Conservation (phyloP, 2,329 filamentous ascomycete genomes). For the Colletotrichum lentis region DNA sequence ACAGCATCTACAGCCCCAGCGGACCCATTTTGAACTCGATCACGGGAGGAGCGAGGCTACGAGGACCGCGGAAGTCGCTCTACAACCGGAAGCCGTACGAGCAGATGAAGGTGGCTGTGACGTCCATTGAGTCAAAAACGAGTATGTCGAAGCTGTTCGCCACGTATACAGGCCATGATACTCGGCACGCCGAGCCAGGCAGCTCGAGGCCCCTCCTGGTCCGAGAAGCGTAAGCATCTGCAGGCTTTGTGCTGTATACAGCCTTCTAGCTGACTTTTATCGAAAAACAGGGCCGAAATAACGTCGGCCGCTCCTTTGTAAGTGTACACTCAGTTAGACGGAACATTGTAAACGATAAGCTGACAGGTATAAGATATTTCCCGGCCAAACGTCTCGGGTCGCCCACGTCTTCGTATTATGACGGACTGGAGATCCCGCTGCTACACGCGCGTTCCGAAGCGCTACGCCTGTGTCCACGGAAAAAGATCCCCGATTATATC, state of each 20-base stretch:
- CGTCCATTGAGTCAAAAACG: slow-evolving; percentile 2
- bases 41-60: not conserved
- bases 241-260: not conserved
- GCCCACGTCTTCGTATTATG: not conserved
- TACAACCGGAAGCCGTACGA: slow-evolving; percentile 2
- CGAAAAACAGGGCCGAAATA: slow-evolving; percentile 5
- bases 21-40: not conserved
- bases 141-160: slow-evolving; percentile 8
- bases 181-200: not conserved
- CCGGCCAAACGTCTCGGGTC: not conserved
- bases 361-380: slow-evolving; percentile 1
- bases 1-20: slow-evolving; percentile 10
- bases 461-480: not conserved
- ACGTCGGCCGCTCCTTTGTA: slow-evolving; percentile 1
- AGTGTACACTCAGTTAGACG: not conserved
- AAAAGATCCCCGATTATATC: slow-evolving; percentile 4
- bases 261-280: not conserved
- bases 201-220: not conserved
- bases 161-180: not conserved
- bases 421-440: slow-evolving; percentile 6
- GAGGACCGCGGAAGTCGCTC: slow-evolving; percentile 3
- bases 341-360: not conserved
- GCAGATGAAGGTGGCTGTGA: slow-evolving; percentile 12
- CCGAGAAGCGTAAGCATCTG: not conserved
- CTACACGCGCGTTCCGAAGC: slow-evolving; percentile 1